Evolutionary conservation across 768 basidiomycete genomes (phyloP), one percentile per base, ranked within the genome.

Genomic region (Boletellus sp.): DNA sequence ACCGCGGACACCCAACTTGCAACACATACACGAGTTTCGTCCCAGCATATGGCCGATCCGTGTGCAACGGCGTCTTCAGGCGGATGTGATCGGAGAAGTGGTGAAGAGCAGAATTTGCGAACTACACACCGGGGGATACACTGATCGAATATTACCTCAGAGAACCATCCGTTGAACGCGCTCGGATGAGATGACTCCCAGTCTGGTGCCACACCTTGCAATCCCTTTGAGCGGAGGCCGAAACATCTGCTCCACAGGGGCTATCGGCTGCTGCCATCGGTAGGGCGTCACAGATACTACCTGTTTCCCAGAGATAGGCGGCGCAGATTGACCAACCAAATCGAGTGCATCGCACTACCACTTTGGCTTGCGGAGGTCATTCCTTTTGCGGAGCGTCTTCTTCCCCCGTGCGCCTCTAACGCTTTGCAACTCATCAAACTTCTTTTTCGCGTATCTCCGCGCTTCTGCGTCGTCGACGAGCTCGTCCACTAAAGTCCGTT

Each of bases 401-500:
- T 77, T 78, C 8, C 90, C 90, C 59, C 73, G 82, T 15, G 82
- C 82, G 17, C 79, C 84, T 58, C 85, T 77, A 37, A 81, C 78
- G 6, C 67, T 63, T 69, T 90, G 85, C 41, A 93, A 69, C 45
- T 90, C 87, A 53, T 80, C 79, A 69, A 92, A 94, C 72, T 94
- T 94, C 73, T 80, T 83, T 73, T 94, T 94, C n/a, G 93, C 87
- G 63, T 94, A 94, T 52, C 84, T 77, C 65, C 81, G 83, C 23
- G 89, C 80, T 68, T 93, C 88, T 3, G 89, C 84, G 70, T 94
- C 92, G 59, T 89, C 89, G 44, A 94, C 81, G 32, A 95, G 75
- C 60, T 94, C 93, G 53, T 94, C 91, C 20, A 96, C 87, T 40
- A 94, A 70, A 5, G 86, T 90, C 52, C 90, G 77, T 69, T 94